Evolutionary conservation across 140 eudicot species (phyloP).

Genomic region (Stevia rebaudiana): DNA sequence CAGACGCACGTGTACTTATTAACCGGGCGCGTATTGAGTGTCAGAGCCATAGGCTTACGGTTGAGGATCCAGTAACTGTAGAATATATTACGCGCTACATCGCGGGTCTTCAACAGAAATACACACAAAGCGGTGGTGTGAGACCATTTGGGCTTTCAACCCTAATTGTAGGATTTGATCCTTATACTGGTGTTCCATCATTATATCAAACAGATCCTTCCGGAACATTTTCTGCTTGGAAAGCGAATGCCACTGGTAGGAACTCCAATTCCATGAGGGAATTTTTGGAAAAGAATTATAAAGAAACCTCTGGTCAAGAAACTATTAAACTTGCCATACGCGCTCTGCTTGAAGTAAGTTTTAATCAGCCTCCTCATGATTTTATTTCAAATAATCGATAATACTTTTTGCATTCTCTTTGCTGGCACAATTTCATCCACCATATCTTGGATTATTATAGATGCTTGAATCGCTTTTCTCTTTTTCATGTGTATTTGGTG

Average conservation of each 20-base stretch:
- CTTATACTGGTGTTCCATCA: slow-evolving; percentile 67
- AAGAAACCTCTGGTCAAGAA: slow-evolving; percentile 91
- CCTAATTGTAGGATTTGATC: slow-evolving; percentile 88
- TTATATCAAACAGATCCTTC: slow-evolving; percentile 98
- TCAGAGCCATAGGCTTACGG: slow-evolving; percentile 84
- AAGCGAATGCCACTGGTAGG: slow-evolving; percentile 95
- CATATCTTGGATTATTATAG: background rate
- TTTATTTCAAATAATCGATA: background rate
- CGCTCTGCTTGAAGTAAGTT: slow-evolving; percentile 78
- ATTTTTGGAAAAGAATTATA: slow-evolving; percentile 82
- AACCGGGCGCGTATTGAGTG: slow-evolving; percentile 87
- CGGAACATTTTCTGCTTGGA: slow-evolving; percentile 95
- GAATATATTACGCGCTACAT: slow-evolving; percentile 92
- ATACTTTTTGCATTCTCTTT: background rate
- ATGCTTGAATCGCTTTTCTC: background rate
- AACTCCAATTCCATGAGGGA: slow-evolving; percentile 88
- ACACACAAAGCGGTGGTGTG: slow-evolving; percentile 98
- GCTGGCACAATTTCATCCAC: slow-evolving; percentile 4
- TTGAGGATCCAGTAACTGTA: slow-evolving; percentile 91
- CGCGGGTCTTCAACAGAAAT: slow-evolving; percentile 94
- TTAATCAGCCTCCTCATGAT: background rate
- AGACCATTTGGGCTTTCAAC: slow-evolving; percentile 97
- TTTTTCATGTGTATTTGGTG: background rate
- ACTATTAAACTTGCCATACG: slow-evolving; percentile 81
- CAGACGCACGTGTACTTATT: slow-evolving; percentile 91